These are phyloP conservation scores for Candida verbasci DNA, from an alignment of 805 yeast genomes.

Conservation along the genomic window DNA sequence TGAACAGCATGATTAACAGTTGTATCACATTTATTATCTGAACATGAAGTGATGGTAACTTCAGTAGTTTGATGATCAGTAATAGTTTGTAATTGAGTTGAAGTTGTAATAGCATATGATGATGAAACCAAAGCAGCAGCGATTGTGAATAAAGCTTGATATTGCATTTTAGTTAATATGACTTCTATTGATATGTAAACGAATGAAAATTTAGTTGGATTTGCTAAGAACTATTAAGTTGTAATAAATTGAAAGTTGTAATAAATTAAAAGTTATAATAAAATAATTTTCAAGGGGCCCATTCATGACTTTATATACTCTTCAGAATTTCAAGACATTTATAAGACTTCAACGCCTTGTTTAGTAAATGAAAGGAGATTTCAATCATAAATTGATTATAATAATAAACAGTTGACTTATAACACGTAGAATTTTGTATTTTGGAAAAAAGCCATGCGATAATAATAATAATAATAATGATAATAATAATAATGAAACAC, in stretches of 20 bases:
- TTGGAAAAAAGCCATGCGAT: too few relatives aligned
- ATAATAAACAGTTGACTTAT: background rate
- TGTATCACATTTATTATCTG: conserved; percentile 23
- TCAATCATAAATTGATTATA: too few relatives aligned
- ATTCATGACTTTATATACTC: too few relatives aligned
- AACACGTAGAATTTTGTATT: too few relatives aligned
- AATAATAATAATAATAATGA: too few relatives aligned
- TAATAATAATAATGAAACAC: conserved; percentile 1
- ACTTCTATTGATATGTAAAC: conserved; percentile 1
- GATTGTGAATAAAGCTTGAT: conserved; percentile 15
- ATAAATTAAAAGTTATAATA: too few relatives aligned
- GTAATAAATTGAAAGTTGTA: too few relatives aligned
- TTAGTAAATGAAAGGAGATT: too few relatives aligned
- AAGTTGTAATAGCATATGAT: conserved; percentile 18
- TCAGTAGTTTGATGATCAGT: conserved; percentile 25
- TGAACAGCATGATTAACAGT: conserved; percentile 12
- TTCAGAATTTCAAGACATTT: too few relatives aligned
- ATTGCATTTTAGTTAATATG: conserved; percentile 17
- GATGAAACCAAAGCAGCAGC: conserved; percentile 21
- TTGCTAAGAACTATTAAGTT: too few relatives aligned
- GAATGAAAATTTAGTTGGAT: conserved; percentile 10
- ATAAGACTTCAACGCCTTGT: too few relatives aligned
- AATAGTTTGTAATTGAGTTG: conserved; percentile 18
- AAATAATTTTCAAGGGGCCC: too few relatives aligned
- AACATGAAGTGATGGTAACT: conserved; percentile 38